Evolutionary conservation across 139 green algal genomes (phyloP).

Genomic region (Tetraselmis chui): DNA sequence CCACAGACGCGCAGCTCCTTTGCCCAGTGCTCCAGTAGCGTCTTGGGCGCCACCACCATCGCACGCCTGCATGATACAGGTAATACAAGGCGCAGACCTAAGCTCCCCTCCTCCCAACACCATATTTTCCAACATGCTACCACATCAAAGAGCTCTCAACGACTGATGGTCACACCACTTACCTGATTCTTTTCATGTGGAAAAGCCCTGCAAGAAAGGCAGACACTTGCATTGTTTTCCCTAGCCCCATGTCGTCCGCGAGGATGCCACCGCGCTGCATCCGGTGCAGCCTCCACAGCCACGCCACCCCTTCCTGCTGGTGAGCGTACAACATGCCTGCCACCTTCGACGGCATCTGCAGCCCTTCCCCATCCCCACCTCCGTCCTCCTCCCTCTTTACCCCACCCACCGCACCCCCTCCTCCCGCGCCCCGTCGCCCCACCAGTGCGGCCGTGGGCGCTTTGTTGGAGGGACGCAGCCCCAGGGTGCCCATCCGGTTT

Average conservation of each 20-base stretch:
- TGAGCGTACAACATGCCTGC: background rate
- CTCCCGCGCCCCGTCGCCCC: no score
- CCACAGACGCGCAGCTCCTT: conserved; percentile 78
- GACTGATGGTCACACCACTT: no score
- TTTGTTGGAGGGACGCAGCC: background rate
- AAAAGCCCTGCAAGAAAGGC: conserved; percentile 75
- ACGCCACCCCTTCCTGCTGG: conserved; percentile 67
- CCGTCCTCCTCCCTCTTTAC: no score
- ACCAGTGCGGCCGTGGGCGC: background rate
- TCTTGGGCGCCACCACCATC: conserved; percentile 81
- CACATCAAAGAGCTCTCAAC: no score
- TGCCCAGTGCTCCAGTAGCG: conserved; percentile 76
- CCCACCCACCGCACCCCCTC: no score
- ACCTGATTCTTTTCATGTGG: background rate
- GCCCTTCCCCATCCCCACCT: background rate
- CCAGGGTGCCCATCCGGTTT: background rate
- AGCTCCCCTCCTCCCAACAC: no score
- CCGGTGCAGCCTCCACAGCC: conserved; percentile 65
- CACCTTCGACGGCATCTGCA: background rate
- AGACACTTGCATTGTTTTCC: conserved; percentile 78
- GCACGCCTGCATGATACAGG: no score
- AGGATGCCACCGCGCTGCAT: conserved; percentile 66
- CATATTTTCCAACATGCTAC: no score
- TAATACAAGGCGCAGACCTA: no score
- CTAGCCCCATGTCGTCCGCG: conserved; percentile 66